These are phyloP conservation scores for Carex parvula DNA, from an alignment of 176 grass and related monocot genomes.

Conservation along the genomic window DNA sequence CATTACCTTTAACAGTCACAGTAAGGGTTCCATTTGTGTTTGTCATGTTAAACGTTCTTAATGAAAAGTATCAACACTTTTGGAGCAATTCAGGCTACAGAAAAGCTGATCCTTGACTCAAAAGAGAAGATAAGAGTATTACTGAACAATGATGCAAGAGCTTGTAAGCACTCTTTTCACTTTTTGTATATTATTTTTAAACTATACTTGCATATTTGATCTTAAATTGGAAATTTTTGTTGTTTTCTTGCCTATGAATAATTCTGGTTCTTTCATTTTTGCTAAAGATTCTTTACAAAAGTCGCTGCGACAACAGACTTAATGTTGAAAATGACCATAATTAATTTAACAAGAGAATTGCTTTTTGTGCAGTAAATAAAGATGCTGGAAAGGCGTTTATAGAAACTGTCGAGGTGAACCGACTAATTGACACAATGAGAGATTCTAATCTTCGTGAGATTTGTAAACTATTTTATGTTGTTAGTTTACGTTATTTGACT, in stretches of 20 bases:
- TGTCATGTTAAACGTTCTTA: conserved; percentile 10
- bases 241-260: not conserved
- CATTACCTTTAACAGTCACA: not conserved
- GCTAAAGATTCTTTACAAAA: conserved; percentile 87
- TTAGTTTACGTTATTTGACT: no score
- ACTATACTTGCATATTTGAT: conserved; percentile 2
- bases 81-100: conserved; percentile 46
- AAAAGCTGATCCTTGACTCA: conserved; percentile 88
- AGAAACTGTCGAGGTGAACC: no score
- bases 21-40: not conserved
- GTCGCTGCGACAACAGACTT: conserved; percentile 93
- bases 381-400: no score
- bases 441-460: no score
- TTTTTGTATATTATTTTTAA: conserved; percentile 27
- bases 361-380: no score
- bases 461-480: no score
- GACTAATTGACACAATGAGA: no score
- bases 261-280: conserved; percentile 33
- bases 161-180: conserved; percentile 62
- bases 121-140: conserved; percentile 92
- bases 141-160: conserved; percentile 92
- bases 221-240: not conserved
- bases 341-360: no score
- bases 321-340: conserved; percentile 30
- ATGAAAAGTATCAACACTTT: not conserved